A percentile compares a stretch with the other conserved stretches of the same genome.
These are phyloP conservation scores for Diaporthe ampelina DNA, from an alignment of 2,329 filamentous ascomycete species.

Conservation along the genomic window DNA sequence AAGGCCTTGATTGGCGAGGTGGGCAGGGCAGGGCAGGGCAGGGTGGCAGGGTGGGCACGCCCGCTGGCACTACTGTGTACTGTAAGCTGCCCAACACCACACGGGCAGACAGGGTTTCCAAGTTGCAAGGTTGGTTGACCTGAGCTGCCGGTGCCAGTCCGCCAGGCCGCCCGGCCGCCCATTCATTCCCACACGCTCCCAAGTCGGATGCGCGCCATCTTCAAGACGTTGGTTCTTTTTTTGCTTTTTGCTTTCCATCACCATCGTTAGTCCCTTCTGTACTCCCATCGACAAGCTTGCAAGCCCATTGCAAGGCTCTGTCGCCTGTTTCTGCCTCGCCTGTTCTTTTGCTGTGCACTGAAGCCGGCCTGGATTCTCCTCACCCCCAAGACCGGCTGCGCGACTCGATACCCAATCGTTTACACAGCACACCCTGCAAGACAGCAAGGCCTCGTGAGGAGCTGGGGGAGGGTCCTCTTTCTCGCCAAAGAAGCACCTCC, in stretches of 20 bases:
- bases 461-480: neutral
- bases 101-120: no score
- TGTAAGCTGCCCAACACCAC: slow-evolving; percentile 12
- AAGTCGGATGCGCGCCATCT: slow-evolving; percentile 22
- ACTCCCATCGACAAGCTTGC: neutral
- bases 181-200: slow-evolving; percentile 18
- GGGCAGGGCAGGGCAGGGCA: no score
- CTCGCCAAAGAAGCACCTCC: slow-evolving; percentile 6
- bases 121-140: no score
- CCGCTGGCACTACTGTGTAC: slow-evolving; percentile 9
- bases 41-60: neutral
- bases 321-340: neutral
- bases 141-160: no score
- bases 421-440: neutral
- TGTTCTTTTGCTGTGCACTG: neutral
- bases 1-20: slow-evolving; percentile 12
- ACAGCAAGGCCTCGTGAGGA: slow-evolving; percentile 14
- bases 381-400: slow-evolving; percentile 22
- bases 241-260: slow-evolving; percentile 21
- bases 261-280: neutral
- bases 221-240: slow-evolving; percentile 2
- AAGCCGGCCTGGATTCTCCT: slow-evolving; percentile 13
- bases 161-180: neutral
- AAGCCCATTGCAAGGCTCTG: neutral
- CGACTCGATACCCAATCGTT: slow-evolving; percentile 31